These are phyloP conservation scores for Nitzschia palea DNA, from an alignment of 108 stramenopile genomes.

Conservation along the genomic window DNA sequence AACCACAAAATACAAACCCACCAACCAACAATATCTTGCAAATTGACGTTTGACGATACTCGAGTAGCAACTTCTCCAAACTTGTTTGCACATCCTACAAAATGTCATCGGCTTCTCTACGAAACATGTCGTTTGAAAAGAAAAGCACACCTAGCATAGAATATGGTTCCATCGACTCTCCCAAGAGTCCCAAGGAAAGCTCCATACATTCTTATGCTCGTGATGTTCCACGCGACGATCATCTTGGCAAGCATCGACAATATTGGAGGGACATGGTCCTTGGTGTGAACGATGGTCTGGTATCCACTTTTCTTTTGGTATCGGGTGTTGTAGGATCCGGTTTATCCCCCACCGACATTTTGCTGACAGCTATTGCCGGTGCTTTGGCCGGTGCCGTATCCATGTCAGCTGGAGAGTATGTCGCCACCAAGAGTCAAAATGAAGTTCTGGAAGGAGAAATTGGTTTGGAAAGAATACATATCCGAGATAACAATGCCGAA, in stretches of 20 bases:
- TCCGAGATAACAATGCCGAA: conserved; percentile 46
- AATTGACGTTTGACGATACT: too few relatives aligned
- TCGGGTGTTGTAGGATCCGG: conserved; percentile 75
- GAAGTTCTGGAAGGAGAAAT: conserved; percentile 77
- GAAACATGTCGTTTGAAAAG: too few relatives aligned
- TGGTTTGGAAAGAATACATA: conserved; percentile 60
- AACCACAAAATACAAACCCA: too few relatives aligned
- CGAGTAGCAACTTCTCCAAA: too few relatives aligned
- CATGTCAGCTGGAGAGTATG: conserved; percentile 80
- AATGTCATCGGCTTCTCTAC: too few relatives aligned
- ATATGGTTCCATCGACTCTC: too few relatives aligned
- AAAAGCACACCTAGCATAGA: too few relatives aligned
- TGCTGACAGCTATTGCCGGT: conserved; percentile 73
- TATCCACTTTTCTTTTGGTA: conserved; percentile 74
- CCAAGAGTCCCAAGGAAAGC: too few relatives aligned
- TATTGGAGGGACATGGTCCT: conserved; percentile 82
- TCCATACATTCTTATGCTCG: too few relatives aligned
- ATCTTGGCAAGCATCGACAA: conserved; percentile 67
- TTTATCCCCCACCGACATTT: conserved; percentile 49
- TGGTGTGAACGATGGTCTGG: conserved; percentile 78
- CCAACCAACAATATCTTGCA: too few relatives aligned
- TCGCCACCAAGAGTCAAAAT: conserved; percentile 82
- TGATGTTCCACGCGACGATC: conserved; percentile 29
- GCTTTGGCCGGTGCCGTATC: conserved; percentile 73
- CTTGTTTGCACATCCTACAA: too few relatives aligned